Percentiles rank a stretch among this genome's conserved stretches.
Evolutionary conservation across 75 land plant species (phyloP).

Genomic region (Picea sitchensis): DNA sequence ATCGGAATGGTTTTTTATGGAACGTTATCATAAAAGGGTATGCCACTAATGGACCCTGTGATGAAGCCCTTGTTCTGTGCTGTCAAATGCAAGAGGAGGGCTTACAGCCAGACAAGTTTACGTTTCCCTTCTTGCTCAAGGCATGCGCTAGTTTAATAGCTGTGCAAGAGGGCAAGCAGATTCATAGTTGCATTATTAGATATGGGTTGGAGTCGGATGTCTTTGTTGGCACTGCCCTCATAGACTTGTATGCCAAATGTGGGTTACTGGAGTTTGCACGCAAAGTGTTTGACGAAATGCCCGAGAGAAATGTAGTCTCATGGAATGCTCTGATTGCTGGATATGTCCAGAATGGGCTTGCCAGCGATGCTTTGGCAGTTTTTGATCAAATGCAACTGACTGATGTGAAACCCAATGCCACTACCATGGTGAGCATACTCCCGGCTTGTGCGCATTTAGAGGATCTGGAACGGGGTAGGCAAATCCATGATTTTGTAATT

Average conservation of each 20-base stretch:
- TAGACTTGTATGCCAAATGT: constrained; percentile 34
- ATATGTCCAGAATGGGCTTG: constrained; percentile 13
- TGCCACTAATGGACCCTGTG: constrained; percentile 14
- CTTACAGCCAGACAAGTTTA: constrained; percentile 21
- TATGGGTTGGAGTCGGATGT: constrained; percentile 28
- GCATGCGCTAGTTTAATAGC: constrained; percentile 16
- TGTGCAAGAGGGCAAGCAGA: constrained; percentile 16
- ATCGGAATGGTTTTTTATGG: constrained; percentile 22
- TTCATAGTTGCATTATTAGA: constrained; percentile 17
- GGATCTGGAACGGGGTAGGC: constrained; percentile 17
- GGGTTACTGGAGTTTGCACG: constrained; percentile 16
- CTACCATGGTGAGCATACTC: constrained; percentile 18
- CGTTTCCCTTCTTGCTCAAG: constrained; percentile 29
- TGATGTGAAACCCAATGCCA: constrained; percentile 18
- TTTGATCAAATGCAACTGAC: constrained; percentile 15
- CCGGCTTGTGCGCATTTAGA: neutral
- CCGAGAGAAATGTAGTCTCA: constrained; percentile 21
- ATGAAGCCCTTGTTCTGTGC: constrained; percentile 26
- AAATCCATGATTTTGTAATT: constrained; percentile 33
- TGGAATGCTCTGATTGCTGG: constrained; percentile 35
- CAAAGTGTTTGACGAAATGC: constrained; percentile 29
- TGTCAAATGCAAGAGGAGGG: constrained; percentile 13
- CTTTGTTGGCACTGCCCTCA: constrained; percentile 28
- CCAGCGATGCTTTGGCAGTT: constrained; percentile 11
- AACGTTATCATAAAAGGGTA: constrained; percentile 42